Evolutionary conservation across 78 protist genomes (phyloP), one percentile per base, ranked within the genome.

Genomic region (Chrysochromulina parva): DNA sequence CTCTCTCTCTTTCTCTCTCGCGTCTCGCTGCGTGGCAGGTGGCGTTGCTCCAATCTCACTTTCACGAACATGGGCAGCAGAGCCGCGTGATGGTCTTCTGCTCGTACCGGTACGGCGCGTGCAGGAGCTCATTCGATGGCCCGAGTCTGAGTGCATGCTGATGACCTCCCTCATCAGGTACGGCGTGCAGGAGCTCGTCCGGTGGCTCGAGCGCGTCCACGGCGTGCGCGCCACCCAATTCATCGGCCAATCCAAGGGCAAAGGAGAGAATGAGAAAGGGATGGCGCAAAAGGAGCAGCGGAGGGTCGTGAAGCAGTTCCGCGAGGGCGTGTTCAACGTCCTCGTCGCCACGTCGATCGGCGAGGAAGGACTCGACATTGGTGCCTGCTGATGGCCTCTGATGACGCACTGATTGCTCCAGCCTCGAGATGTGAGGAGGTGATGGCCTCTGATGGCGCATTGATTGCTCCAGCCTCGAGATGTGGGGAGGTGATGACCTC

Each of bases 281-380:
- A 53, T 92, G 91, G 16, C 93, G 82, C 90, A 93, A 62, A 85
- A n/a, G 69, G 48, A 94, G 90, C 87, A 88, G 85, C 65, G 28
- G 13, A 71, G 10, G 5, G 74, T 81, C 20, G 19, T 98, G 55
- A 11, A 19, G 11, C 14, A 69, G 26, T 98, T 98, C 85, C 26
- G 81, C 22, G 0, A 16, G 24, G 99, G 99, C 65, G 38, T 3
- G 13, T 78, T 52, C 94, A 98, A 97, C 92, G 91, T 94, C 2
- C 80, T 98, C 22, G 98, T 98, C 9, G 65, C 98, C 17, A 98
- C 99, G 16, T 92, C 93, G 82, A 95, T 98, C 48, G 99, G 99
- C 58, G 99, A 98, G 59, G 99, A 98, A 81, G 97, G 97, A 14
- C 90, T 96, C 11, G 97, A 96, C 85, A 92, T 96, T 17, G 88